Evolutionary conservation across 495 filamentous ascomycete species (phyloP).

Genomic region (Xylaria sp.): DNA sequence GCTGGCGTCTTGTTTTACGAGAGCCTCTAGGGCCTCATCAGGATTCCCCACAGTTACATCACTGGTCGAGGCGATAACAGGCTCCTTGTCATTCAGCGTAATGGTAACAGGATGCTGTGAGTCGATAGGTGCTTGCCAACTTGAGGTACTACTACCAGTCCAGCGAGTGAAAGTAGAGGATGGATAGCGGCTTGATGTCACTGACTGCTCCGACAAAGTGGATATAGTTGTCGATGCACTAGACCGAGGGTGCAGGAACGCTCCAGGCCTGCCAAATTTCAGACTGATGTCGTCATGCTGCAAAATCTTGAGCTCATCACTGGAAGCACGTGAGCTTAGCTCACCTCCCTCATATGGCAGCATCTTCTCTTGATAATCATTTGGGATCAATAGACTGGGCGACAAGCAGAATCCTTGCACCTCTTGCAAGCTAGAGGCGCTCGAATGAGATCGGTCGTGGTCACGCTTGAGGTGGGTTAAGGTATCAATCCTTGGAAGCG

Average conservation of each 20-base stretch:
- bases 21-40: constrained; percentile 1
- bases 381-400: constrained; percentile 61
- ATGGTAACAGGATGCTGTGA: constrained; percentile 26
- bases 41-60: neutral
- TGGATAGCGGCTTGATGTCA: constrained; percentile 49
- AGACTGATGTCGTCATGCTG: constrained; percentile 44
- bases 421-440: constrained; percentile 60
- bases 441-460: constrained; percentile 46
- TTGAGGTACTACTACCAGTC: constrained; percentile 52
- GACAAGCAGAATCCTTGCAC: constrained; percentile 62
- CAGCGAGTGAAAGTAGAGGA: constrained; percentile 53
- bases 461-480: constrained; percentile 36
- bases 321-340: constrained; percentile 17
- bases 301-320: constrained; percentile 37
- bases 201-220: constrained; percentile 34
- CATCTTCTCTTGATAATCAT: constrained; percentile 57
- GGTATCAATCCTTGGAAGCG: constrained; percentile 45
- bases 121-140: constrained; percentile 35
- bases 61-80: constrained; percentile 22
- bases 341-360: constrained; percentile 46
- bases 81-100: constrained; percentile 23
- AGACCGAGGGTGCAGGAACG: constrained; percentile 41
- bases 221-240: constrained; percentile 56
- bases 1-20: constrained; percentile 22
- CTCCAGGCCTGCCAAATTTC: constrained; percentile 39